These are phyloP conservation scores for Cyberlindnera suaveolens DNA, from an alignment of 805 yeast species.

Conservation along the genomic window DNA sequence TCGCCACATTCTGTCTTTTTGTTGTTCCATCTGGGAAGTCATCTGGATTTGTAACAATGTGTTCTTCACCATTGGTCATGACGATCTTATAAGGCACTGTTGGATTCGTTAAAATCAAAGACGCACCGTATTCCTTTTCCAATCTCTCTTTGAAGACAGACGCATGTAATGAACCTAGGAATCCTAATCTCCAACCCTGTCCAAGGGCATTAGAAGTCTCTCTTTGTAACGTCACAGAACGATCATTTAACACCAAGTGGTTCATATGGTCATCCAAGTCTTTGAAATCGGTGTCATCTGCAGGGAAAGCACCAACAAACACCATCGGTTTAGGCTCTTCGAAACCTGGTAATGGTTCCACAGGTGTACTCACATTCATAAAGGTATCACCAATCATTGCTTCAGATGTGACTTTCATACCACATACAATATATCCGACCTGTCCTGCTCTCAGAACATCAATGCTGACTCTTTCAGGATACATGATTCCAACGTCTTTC, in stretches of 20 bases:
- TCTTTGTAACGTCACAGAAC: slow-evolving; percentile 82
- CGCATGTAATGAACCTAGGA: slow-evolving; percentile 90
- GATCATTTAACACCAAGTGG: slow-evolving; percentile 82
- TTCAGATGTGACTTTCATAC: slow-evolving; percentile 82
- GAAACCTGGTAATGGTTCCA: slow-evolving; percentile 86
- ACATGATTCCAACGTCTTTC: slow-evolving; percentile 92
- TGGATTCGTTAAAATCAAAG: slow-evolving; percentile 87
- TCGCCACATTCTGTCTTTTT: slow-evolving; percentile 35
- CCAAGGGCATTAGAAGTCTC: slow-evolving; percentile 94
- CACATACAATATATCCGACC: slow-evolving; percentile 91
- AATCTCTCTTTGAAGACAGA: slow-evolving; percentile 88
- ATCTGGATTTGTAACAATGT: slow-evolving; percentile 80
- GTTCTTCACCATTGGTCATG: slow-evolving; percentile 57
- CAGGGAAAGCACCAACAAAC: slow-evolving; percentile 96
- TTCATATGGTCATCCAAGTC: slow-evolving; percentile 85
- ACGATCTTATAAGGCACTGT: slow-evolving; percentile 86
- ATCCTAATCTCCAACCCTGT: slow-evolving; percentile 96
- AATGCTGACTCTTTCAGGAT: slow-evolving; percentile 75
- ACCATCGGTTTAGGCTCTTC: slow-evolving; percentile 98
- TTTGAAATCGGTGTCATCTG: slow-evolving; percentile 87
- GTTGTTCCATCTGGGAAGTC: slow-evolving; percentile 67
- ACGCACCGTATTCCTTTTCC: slow-evolving; percentile 91
- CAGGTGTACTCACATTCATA: slow-evolving; percentile 49
- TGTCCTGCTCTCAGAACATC: slow-evolving; percentile 76
- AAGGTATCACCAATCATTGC: slow-evolving; percentile 92